These are phyloP conservation scores for Brassica balearica DNA, from an alignment of 441 rosid genomes.

Conservation along the genomic window DNA sequence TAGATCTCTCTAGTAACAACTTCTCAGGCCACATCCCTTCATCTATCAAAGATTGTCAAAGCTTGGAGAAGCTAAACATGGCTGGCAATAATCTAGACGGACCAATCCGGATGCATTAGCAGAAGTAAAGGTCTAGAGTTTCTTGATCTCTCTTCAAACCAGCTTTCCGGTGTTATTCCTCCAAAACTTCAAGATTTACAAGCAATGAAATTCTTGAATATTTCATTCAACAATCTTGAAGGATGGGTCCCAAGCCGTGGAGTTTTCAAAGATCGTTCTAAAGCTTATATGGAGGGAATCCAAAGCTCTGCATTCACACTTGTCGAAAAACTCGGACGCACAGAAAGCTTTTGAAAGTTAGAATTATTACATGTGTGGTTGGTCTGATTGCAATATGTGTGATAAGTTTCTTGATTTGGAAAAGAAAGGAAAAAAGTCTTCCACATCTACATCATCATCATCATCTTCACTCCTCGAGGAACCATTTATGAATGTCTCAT, in stretches of 20 bases:
- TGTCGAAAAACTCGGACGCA: conserved; percentile 29
- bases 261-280: conserved; percentile 42
- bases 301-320: conserved; percentile 42
- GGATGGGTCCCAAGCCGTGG: conserved; percentile 45
- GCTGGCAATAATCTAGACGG: conserved; percentile 49
- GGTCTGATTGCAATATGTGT: conserved; percentile 31
- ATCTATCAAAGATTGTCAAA: conserved; percentile 49
- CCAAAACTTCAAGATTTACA: conserved; percentile 41
- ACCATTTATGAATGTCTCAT: conserved; percentile 50
- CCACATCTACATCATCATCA: conserved; percentile 7
- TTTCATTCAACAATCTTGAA: conserved; percentile 55
- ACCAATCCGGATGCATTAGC: conserved; percentile 44
- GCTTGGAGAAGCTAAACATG: conserved; percentile 56
- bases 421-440: conserved; percentile 29
- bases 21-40: conserved; percentile 54
- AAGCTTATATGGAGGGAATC: conserved; percentile 45
- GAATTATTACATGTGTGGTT: conserved; percentile 25
- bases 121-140: conserved; percentile 52
- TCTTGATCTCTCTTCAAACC: conserved; percentile 57
- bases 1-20: conserved; percentile 52
- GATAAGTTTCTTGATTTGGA: conserved; percentile 32
- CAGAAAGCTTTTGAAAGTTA: conserved; percentile 28
- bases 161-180: conserved; percentile 57
- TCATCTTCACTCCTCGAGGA: conserved; percentile 25
- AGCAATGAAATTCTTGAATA: conserved; percentile 51